Conservation (phyloP, 805 yeast species). For the Candida orba region DNA sequence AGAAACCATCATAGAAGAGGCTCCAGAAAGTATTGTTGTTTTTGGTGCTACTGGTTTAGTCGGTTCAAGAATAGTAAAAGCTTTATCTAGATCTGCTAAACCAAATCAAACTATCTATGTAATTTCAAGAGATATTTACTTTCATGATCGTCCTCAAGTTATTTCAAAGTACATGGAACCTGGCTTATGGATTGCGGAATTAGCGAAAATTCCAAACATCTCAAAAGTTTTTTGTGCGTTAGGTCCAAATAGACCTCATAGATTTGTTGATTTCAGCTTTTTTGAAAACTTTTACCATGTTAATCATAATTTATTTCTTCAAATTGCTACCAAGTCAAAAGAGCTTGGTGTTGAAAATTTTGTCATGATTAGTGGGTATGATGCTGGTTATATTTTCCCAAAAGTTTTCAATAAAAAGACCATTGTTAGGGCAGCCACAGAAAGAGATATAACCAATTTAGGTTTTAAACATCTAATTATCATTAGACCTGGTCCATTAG, state of each 20-base stretch:
- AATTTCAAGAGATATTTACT: slow-evolving; percentile 7
- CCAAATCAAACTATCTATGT: slow-evolving; percentile 6
- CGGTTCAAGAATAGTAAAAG: slow-evolving; percentile 11
- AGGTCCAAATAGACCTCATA: slow-evolving; percentile 7
- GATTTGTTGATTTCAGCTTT: slow-evolving; percentile 2
- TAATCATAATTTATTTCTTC: slow-evolving; percentile 10
- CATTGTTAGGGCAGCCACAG: slow-evolving; percentile 9
- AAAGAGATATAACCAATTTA: slow-evolving; percentile 6
- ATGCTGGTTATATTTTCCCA: slow-evolving; percentile 6
- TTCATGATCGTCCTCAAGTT: slow-evolving; percentile 8
- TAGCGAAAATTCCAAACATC: slow-evolving; percentile 9
- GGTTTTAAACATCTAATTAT: slow-evolving; percentile 7
- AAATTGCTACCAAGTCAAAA: slow-evolving; percentile 11
- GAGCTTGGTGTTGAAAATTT: slow-evolving; percentile 7
- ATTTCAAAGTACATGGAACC: slow-evolving; percentile 8
- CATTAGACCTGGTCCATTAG: slow-evolving; percentile 12
- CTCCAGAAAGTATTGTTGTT: slow-evolving; percentile 7
- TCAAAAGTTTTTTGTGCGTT: slow-evolving; percentile 12
- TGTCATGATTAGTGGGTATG: slow-evolving; percentile 7
- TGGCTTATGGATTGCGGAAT: slow-evolving; percentile 8
- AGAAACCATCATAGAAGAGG: neutral
- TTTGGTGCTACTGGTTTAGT: slow-evolving; percentile 15
- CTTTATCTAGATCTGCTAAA: slow-evolving; percentile 4
- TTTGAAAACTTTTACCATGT: slow-evolving; percentile 7
- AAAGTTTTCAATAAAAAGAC: slow-evolving; percentile 5